These are phyloP conservation scores for Xylaria digitata DNA, from an alignment of 2,329 filamentous ascomycete species.

Conservation along the genomic window DNA sequence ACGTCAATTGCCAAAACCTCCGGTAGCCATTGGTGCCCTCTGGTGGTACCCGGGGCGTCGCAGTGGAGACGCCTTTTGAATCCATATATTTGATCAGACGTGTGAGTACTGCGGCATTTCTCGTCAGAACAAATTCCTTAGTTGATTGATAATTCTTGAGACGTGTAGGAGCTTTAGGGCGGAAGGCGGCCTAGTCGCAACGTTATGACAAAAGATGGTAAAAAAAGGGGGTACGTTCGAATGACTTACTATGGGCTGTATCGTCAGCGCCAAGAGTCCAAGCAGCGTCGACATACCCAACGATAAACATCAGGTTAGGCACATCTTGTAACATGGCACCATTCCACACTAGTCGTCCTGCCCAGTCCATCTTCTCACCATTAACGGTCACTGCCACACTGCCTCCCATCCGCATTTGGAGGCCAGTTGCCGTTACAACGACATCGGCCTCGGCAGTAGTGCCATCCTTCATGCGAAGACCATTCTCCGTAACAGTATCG, in stretches of 20 bases:
- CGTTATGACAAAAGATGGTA: neutral
- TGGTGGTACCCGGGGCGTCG: slow-evolving; percentile 57
- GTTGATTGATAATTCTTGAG: neutral
- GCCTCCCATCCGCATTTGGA: slow-evolving; percentile 67
- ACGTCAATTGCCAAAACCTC: slow-evolving; percentile 39
- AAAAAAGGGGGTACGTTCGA: neutral
- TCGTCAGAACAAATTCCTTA: neutral
- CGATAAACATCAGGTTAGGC: slow-evolving; percentile 68
- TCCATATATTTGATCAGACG: slow-evolving; percentile 64
- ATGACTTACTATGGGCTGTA: slow-evolving; percentile 52
- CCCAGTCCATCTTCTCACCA: slow-evolving; percentile 56
- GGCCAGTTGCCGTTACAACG: slow-evolving; percentile 73
- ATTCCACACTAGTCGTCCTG: slow-evolving; percentile 67
- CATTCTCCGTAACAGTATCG: slow-evolving; percentile 55
- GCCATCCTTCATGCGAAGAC: slow-evolving; percentile 58
- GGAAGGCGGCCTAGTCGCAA: neutral
- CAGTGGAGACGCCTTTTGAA: slow-evolving; percentile 54
- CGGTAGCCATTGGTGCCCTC: slow-evolving; percentile 30
- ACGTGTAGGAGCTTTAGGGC: no score
- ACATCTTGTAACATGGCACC: slow-evolving; percentile 70
- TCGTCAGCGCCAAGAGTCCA: slow-evolving; percentile 73
- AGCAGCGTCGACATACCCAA: slow-evolving; percentile 69
- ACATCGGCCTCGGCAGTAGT: slow-evolving; percentile 65
- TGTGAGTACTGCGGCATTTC: slow-evolving; percentile 52
- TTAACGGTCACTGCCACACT: slow-evolving; percentile 64